Evolutionary conservation across 768 basidiomycete species (phyloP).

Genomic region (Albatrellus ellisii): DNA sequence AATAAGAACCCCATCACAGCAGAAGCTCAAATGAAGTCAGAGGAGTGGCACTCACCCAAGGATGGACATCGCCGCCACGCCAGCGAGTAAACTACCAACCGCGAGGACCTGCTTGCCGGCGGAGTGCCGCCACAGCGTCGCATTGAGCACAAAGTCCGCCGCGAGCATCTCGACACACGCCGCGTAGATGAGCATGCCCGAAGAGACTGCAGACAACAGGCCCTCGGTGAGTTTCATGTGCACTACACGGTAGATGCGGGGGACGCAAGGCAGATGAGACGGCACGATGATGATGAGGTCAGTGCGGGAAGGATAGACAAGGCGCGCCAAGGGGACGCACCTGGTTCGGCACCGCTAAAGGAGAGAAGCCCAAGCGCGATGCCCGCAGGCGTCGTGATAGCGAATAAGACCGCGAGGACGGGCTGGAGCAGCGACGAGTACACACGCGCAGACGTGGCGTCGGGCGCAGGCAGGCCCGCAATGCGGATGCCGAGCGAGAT

Average conservation of each 20-base stretch:
- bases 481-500: conserved; percentile 75
- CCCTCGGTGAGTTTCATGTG: conserved; percentile 50
- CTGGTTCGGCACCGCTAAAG: conserved; percentile 25
- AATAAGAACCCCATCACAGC: too few relatives aligned
- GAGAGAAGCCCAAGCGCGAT: conserved; percentile 44
- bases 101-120: conserved; percentile 37
- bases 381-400: conserved; percentile 60
- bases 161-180: conserved; percentile 82
- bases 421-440: conserved; percentile 27
- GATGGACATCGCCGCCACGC: conserved; percentile 50
- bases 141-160: conserved; percentile 73
- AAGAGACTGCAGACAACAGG: conserved; percentile 69
- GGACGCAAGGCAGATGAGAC: neutral
- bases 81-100: conserved; percentile 44
- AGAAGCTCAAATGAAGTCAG: too few relatives aligned
- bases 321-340: conserved; percentile 9
- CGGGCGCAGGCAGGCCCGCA: conserved; percentile 41
- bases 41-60: conserved; percentile 25
- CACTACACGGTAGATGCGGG: conserved; percentile 19
- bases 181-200: conserved; percentile 76
- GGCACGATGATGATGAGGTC: neutral
- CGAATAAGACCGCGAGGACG: conserved; percentile 48
- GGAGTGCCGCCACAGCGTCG: conserved; percentile 30
- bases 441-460: conserved; percentile 6
- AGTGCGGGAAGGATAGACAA: neutral